These are phyloP conservation scores for Carallia pectinifolia DNA, from an alignment of 345 rosid species.

Conservation along the genomic window DNA sequence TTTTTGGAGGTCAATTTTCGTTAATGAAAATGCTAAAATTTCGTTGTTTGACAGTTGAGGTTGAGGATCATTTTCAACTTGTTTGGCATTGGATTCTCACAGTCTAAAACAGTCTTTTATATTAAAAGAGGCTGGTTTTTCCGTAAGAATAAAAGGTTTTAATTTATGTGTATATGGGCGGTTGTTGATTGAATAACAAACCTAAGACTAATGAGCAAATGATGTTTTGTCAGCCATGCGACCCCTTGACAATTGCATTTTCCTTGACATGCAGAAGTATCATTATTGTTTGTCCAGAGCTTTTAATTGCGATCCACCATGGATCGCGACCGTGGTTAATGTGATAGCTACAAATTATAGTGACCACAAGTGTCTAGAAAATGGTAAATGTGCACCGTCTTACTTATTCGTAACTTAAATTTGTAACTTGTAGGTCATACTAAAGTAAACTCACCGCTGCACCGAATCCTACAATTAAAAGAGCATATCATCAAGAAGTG, in stretches of 20 bases:
- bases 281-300: neutral
- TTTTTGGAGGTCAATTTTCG: conserved; percentile 1
- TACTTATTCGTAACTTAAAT: no score
- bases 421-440: no score
- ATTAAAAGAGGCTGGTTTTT: neutral
- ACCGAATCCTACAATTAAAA: no score
- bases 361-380: no score
- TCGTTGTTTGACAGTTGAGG: conserved; percentile 26
- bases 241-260: neutral
- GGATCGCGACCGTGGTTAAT: no score
- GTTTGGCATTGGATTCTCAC: conserved; percentile 45
- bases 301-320: no score
- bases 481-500: neutral
- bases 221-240: neutral
- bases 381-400: no score
- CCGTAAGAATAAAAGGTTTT: neutral
- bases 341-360: no score
- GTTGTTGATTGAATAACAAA: conserved; percentile 1
- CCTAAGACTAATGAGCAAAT: neutral
- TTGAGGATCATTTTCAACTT: conserved; percentile 36
- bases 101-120: neutral
- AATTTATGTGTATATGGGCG: conserved; percentile 1
- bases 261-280: neutral
- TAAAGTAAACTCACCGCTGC: no score
- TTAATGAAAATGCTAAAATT: conserved; percentile 16